Evolutionary conservation across 441 rosid genomes (phyloP).

Genomic region (Sinapis alba): DNA sequence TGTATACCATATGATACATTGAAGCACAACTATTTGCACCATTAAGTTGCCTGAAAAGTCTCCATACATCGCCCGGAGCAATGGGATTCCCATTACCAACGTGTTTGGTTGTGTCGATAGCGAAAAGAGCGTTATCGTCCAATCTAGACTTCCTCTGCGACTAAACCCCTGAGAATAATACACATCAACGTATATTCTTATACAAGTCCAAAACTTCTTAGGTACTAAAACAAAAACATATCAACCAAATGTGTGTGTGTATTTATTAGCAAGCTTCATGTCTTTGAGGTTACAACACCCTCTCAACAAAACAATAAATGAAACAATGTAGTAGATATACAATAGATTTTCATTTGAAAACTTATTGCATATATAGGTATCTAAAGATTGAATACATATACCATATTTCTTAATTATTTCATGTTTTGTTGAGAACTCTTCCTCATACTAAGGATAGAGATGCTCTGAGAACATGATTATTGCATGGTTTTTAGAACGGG

Average conservation of each 20-base stretch:
- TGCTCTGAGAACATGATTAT: too few species aligned
- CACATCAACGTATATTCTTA: not conserved
- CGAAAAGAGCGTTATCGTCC: slow-evolving; percentile 87
- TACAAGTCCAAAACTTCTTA: not conserved
- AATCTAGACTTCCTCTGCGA: slow-evolving; percentile 59
- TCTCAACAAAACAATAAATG: not conserved
- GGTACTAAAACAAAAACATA: not conserved
- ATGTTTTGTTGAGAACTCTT: too few species aligned
- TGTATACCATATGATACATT: slow-evolving; percentile 85
- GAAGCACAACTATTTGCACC: slow-evolving; percentile 87
- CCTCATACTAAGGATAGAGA: too few species aligned
- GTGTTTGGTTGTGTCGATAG: slow-evolving; percentile 84
- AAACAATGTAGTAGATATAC: not conserved
- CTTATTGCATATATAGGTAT: too few species aligned
- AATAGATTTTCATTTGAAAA: too few species aligned
- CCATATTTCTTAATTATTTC: too few species aligned
- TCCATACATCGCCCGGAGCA: slow-evolving; percentile 83
- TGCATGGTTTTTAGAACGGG: too few species aligned
- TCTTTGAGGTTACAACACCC: not conserved
- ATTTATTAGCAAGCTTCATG: not conserved
- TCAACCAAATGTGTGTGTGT: not conserved
- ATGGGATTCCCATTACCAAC: slow-evolving; percentile 84
- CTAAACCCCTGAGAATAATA: slow-evolving; percentile 43
- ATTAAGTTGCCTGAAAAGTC: slow-evolving; percentile 66
- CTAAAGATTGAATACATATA: not conserved